These are phyloP conservation scores for Talaromyces atroroseus DNA, from an alignment of 2,329 filamentous ascomycete genomes.

Conservation along the genomic window DNA sequence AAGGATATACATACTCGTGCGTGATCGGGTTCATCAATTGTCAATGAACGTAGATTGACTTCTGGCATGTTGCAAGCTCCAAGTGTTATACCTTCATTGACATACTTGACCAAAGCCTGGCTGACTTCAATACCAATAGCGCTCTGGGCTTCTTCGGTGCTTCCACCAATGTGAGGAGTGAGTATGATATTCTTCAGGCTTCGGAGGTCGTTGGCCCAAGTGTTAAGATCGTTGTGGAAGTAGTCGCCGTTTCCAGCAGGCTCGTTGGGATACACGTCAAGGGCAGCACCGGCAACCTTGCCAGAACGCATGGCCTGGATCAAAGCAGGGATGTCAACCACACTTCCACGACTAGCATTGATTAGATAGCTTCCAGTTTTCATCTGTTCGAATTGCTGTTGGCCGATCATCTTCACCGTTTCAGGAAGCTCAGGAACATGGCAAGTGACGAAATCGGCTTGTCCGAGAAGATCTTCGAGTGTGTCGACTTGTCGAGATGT, in stretches of 20 bases:
- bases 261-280: conserved; percentile 94
- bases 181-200: conserved; percentile 87
- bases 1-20: conserved; percentile 58
- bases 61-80: conserved; percentile 97
- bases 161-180: conserved; percentile 94
- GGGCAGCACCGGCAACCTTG: conserved; percentile 86
- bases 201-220: conserved; percentile 79
- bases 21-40: conserved; percentile 80
- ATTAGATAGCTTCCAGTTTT: conserved; percentile 89
- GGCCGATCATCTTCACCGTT: conserved; percentile 88
- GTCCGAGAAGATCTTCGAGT: conserved; percentile 67
- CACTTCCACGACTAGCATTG: conserved; percentile 88
- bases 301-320: conserved; percentile 80
- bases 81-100: conserved; percentile 87
- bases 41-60: conserved; percentile 81
- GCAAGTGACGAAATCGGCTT: conserved; percentile 86
- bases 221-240: conserved; percentile 78
- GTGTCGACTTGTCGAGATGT: conserved; percentile 77
- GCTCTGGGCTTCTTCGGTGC: conserved; percentile 93
- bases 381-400: conserved; percentile 75
- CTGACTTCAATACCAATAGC: conserved; percentile 93
- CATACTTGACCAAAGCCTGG: conserved; percentile 83
- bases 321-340: conserved; percentile 89
- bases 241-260: conserved; percentile 92
- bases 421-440: conserved; percentile 93